phyloP scores from a whole-genome alignment of 495 filamentous ascomycete species.

The Penicillium ochrochloron region DNA sequence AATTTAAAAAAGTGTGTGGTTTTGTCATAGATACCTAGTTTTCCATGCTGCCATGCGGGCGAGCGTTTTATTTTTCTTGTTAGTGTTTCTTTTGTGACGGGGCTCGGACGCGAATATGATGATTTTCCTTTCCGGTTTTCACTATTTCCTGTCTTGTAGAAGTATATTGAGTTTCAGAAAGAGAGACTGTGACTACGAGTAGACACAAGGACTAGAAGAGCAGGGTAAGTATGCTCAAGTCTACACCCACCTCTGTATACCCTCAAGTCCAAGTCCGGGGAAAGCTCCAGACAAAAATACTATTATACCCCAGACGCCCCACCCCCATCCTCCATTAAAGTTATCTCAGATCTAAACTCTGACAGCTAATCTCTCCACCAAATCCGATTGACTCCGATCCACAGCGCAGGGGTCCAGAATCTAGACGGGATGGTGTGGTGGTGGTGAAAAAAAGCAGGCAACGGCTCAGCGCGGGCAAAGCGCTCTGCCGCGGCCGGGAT shows the following conservation, averaged over 20 bases:
- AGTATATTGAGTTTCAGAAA: neutral
- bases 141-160: too few relatives aligned
- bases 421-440: neutral
- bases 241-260: neutral
- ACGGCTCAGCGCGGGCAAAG: constrained; percentile 21
- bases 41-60: constrained; percentile 19
- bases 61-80: constrained; percentile 16
- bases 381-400: constrained; percentile 24
- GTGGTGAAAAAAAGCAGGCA: neutral
- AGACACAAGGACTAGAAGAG: neutral
- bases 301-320: neutral
- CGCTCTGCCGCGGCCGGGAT: constrained; percentile 24
- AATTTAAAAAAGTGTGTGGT: constrained; percentile 11
- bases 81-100: neutral
- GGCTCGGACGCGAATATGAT: constrained; percentile 7
- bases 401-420: constrained; percentile 22
- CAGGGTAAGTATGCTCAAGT: neutral
- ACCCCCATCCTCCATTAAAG: neutral
- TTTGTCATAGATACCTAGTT: constrained; percentile 28
- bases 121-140: constrained; percentile 9
- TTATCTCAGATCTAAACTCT: neutral
- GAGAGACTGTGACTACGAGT: neutral
- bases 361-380: neutral
- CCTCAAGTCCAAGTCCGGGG: neutral
- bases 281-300: neutral